Evolutionary conservation across 2,329 filamentous ascomycete genomes (phyloP), one percentile per base, ranked within the genome.

Genomic region (Fusarium sublunatum): DNA sequence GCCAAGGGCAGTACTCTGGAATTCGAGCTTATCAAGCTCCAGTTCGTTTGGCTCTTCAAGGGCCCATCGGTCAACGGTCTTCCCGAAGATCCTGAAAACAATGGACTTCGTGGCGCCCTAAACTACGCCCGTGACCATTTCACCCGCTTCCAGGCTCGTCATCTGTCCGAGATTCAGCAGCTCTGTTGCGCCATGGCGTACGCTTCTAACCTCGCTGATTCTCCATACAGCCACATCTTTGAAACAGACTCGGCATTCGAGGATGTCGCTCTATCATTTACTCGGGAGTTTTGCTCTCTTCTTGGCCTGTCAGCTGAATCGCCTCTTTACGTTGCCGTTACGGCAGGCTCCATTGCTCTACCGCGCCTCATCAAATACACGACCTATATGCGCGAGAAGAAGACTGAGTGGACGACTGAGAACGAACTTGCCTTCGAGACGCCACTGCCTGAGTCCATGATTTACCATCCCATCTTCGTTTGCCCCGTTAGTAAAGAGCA

Each of bases 401-500:
- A 91, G 61, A 96, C 94, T 0, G 93, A 96, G 76, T 99, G 95
- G 95, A 97, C 93, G 1, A 93, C 92, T 5, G 86, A 91, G 59
- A 89, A 95, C 72, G 95, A 99, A 76, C 81, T 99, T 15, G 92
- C 94, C 0, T 95, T 93, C 73, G 84, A 91, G 70, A 88, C 86
- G 2, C 83, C 86, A 3, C 77, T 88, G 2, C 85, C 86, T 1
- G 73, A 76, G 45, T 83, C 80, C 65, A 87, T 87, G 84, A 81
- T 88, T 44, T 99, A 96, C 80, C 95, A 99, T 76, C 91, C 91
- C 53, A 97, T 99, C 73, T 99, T 99, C 74, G 95, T 99, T 38
- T 99, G 95, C 73, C 95, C 95, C 0, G 95, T 99, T 6, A 93
- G 90, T 70, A 98, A 98, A 76, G 95, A 97, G 74, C 95, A 99